Conservation (phyloP, 2,329 filamentous ascomycete genomes). For the Epichloe sp. region DNA sequence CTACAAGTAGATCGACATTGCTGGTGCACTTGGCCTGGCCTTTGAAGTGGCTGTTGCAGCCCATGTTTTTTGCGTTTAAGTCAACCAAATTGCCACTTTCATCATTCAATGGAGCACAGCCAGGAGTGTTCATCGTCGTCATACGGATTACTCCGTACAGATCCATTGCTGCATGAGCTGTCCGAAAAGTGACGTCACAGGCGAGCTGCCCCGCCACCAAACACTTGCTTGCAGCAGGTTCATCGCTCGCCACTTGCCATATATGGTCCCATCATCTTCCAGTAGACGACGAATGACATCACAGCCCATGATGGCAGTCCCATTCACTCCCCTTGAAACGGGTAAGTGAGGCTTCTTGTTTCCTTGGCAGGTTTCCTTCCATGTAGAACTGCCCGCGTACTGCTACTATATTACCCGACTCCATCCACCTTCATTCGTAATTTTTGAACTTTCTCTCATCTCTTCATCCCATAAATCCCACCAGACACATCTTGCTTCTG, state of each 20-base stretch:
- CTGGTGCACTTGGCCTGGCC: too few species aligned
- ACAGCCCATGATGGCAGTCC: background rate
- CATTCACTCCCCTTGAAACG: background rate
- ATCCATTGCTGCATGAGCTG: background rate
- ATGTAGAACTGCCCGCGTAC: background rate
- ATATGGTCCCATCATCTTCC: background rate
- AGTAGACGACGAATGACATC: constrained; percentile 5
- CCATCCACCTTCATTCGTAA: background rate
- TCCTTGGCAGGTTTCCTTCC: background rate
- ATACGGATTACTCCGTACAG: background rate
- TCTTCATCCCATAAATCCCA: background rate
- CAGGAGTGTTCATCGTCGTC: background rate
- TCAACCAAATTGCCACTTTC: too few species aligned
- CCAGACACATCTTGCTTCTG: background rate
- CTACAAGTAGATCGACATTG: too few species aligned
- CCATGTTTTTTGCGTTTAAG: too few species aligned
- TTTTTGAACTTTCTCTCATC: background rate
- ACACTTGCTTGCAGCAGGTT: background rate
- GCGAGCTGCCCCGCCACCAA: background rate
- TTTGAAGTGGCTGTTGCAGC: too few species aligned
- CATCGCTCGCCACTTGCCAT: background rate
- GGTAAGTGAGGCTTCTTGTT: background rate
- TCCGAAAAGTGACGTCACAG: constrained; percentile 5
- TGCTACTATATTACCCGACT: constrained; percentile 1
- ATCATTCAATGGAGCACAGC: too few species aligned